A percentile compares a stretch with the other conserved stretches of the same genome.
Conservation (phyloP, 31 red algal genomes). For the Odonthalia washingtoniensis region DNA sequence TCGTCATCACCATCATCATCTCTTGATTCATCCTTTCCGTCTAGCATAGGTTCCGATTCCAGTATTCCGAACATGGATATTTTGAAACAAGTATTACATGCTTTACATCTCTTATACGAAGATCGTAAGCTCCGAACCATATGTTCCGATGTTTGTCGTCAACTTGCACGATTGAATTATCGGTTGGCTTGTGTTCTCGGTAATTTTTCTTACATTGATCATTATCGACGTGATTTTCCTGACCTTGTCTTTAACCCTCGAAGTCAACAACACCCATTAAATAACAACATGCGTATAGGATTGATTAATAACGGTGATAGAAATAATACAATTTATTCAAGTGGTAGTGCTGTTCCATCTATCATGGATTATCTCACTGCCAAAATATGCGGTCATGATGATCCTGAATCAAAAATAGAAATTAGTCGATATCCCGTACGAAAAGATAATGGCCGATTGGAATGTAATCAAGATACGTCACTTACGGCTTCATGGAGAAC, state of each 20-base stretch:
- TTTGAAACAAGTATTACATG: constrained; percentile 23
- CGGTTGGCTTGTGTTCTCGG: constrained; percentile 48
- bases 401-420: constrained; percentile 5
- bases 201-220: constrained; percentile 49
- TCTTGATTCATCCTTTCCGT: background rate
- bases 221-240: constrained; percentile 70
- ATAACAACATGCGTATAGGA: background rate
- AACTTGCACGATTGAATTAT: constrained; percentile 60
- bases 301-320: background rate
- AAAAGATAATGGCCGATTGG: too few species aligned
- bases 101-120: constrained; percentile 83
- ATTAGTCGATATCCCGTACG: too few species aligned
- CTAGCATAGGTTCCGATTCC: background rate
- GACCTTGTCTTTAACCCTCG: constrained; percentile 28
- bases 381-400: constrained; percentile 4
- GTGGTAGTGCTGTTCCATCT: constrained; percentile 44
- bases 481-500: constrained; percentile 59
- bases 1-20: background rate
- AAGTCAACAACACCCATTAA: constrained; percentile 1
- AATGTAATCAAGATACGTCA: background rate
- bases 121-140: constrained; percentile 68
- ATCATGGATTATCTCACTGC: constrained; percentile 39
- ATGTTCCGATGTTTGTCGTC: constrained; percentile 3
- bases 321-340: background rate
- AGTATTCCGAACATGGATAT: background rate